Percentiles rank a stretch among this genome's conserved stretches.
Evolutionary conservation across 768 basidiomycete species (phyloP).

Genomic region (Amyloporia xantha): DNA sequence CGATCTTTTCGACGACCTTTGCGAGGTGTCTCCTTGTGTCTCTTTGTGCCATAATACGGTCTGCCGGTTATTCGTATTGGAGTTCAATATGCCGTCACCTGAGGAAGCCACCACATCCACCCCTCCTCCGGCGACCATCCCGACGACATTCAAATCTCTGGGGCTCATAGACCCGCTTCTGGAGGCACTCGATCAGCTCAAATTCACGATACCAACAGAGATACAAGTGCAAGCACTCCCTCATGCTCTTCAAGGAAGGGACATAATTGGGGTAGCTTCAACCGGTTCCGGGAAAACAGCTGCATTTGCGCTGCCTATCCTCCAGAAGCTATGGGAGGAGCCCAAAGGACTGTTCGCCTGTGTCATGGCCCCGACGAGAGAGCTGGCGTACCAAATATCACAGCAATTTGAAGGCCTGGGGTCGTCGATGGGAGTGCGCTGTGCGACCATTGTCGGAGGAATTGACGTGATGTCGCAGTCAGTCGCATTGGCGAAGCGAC

Average conservation of each 20-base stretch:
- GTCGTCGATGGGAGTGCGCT: slow-evolving; percentile 87
- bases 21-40: too few relatives aligned
- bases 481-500: slow-evolving; percentile 87
- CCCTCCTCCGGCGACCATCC: slow-evolving; percentile 23
- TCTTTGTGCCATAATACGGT: too few relatives aligned
- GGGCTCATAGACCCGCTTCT: slow-evolving; percentile 89
- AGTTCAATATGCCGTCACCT: slow-evolving; percentile 47
- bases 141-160: slow-evolving; percentile 67
- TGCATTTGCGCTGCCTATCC: slow-evolving; percentile 91
- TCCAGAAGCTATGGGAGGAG: slow-evolving; percentile 95
- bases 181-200: slow-evolving; percentile 73
- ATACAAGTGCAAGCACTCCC: slow-evolving; percentile 87
- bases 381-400: slow-evolving; percentile 97
- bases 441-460: slow-evolving; percentile 91
- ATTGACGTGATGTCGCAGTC: slow-evolving; percentile 88
- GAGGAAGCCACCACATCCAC: slow-evolving; percentile 52
- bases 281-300: slow-evolving; percentile 98
- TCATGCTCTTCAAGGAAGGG: slow-evolving; percentile 81
- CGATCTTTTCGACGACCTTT: too few relatives aligned
- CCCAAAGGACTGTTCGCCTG: slow-evolving; percentile 91
- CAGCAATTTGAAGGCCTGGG: slow-evolving; percentile 93
- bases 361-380: slow-evolving; percentile 94
- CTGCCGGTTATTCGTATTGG: too few relatives aligned
- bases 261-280: slow-evolving; percentile 97
- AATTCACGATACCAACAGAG: slow-evolving; percentile 81